These are phyloP conservation scores for Ascochyta fabae DNA, from an alignment of 2,329 filamentous ascomycete species.

Conservation along the genomic window DNA sequence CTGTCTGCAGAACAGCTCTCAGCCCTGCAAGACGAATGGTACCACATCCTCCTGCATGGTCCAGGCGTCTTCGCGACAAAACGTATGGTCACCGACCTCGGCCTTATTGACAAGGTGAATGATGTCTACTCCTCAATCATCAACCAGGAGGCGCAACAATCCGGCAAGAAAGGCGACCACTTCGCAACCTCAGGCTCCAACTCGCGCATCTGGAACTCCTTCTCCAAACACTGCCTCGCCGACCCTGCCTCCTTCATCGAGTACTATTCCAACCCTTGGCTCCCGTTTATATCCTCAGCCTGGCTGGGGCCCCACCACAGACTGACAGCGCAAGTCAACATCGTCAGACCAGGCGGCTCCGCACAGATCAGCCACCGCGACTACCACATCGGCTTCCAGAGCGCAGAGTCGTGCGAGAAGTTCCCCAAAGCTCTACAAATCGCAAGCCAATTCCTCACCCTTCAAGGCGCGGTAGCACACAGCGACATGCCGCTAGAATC, in stretches of 20 bases:
- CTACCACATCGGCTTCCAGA: slow-evolving; percentile 70
- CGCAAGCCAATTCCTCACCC: slow-evolving; percentile 63
- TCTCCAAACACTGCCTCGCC: slow-evolving; percentile 64
- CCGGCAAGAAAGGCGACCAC: slow-evolving; percentile 61
- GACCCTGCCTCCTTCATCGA: slow-evolving; percentile 60
- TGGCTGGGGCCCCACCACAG: slow-evolving; percentile 68
- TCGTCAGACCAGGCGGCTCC: slow-evolving; percentile 64
- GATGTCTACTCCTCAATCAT: slow-evolving; percentile 44
- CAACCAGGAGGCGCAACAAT: slow-evolving; percentile 57
- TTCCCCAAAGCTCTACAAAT: slow-evolving; percentile 62
- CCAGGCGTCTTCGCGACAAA: slow-evolving; percentile 67
- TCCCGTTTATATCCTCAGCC: slow-evolving; percentile 58
- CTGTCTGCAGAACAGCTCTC: slow-evolving; percentile 38
- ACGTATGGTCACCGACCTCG: slow-evolving; percentile 55
- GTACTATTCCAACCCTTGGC: slow-evolving; percentile 68
- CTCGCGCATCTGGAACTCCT: slow-evolving; percentile 70
- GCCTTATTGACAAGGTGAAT: slow-evolving; percentile 40
- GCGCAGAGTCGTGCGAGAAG: slow-evolving; percentile 49
- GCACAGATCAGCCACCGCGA: slow-evolving; percentile 67
- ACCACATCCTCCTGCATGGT: slow-evolving; percentile 62
- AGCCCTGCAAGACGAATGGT: slow-evolving; percentile 66
- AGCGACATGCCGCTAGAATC: slow-evolving; percentile 64
- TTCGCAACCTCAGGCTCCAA: slow-evolving; percentile 65
- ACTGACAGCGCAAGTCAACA: slow-evolving; percentile 68
- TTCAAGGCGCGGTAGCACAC: slow-evolving; percentile 70